These are phyloP conservation scores for Cytospora paraplurivora DNA, from an alignment of 2,329 filamentous ascomycete species.

Conservation along the genomic window DNA sequence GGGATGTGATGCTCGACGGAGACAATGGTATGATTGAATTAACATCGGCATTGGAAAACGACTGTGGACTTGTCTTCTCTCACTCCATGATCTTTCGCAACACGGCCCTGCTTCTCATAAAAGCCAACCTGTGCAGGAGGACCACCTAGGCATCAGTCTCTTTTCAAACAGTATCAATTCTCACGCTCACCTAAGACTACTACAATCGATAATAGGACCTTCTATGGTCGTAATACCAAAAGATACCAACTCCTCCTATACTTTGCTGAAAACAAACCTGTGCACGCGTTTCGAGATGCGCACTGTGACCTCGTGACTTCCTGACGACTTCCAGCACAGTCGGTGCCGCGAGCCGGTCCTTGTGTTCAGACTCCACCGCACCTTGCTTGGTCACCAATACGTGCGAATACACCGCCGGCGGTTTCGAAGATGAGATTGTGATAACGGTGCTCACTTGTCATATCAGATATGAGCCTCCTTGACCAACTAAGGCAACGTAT, in stretches of 20 bases:
- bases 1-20: background rate
- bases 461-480: too few relatives aligned
- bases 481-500: too few relatives aligned
- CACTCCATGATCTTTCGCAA: background rate
- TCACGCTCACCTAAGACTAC: slow-evolving; percentile 17
- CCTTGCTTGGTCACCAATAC: too few relatives aligned
- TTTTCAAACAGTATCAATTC: slow-evolving; percentile 10
- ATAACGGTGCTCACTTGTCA: too few relatives aligned
- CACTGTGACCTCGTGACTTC: background rate
- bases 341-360: too few relatives aligned
- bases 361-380: too few relatives aligned
- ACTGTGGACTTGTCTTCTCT: background rate
- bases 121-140: background rate
- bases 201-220: background rate
- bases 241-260: slow-evolving; percentile 1
- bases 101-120: background rate
- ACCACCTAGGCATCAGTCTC: slow-evolving; percentile 5
- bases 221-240: slow-evolving; percentile 7
- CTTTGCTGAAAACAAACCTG: background rate
- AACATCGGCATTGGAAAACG: background rate
- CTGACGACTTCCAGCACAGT: background rate
- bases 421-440: too few relatives aligned
- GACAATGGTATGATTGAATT: background rate
- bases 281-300: background rate
- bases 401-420: too few relatives aligned